Percentiles rank a stretch among this genome's conserved stretches.
Evolutionary conservation across 805 yeast species (phyloP).

Genomic region (Jamesozyma gamospora): DNA sequence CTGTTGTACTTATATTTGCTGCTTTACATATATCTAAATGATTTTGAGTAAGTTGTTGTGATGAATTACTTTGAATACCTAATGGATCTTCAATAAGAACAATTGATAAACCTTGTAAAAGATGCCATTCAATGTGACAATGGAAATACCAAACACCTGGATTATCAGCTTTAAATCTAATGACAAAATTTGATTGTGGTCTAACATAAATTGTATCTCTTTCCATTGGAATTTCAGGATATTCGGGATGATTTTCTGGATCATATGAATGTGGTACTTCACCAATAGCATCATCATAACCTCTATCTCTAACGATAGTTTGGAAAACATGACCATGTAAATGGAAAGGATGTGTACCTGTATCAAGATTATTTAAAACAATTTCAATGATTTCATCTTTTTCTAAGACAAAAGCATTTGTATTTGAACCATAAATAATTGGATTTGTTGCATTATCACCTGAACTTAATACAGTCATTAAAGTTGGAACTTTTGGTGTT

Average conservation of each 20-base stretch:
- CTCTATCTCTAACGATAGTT: constrained; percentile 60
- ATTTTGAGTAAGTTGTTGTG: constrained; percentile 52
- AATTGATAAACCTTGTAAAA: constrained; percentile 85
- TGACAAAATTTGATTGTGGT: constrained; percentile 76
- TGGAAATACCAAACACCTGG: constrained; percentile 99
- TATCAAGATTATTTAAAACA: constrained; percentile 74
- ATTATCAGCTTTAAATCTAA: constrained; percentile 84
- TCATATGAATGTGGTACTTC: constrained; percentile 49
- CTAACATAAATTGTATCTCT: constrained; percentile 76
- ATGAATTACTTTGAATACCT: constrained; percentile 42
- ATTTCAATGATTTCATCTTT: constrained; percentile 56
- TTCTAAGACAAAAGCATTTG: constrained; percentile 60
- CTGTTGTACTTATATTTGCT: constrained; percentile 43
- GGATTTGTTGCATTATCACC: constrained; percentile 48
- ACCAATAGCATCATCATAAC: constrained; percentile 41
- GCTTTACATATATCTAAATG: constrained; percentile 52
- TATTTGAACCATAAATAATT: constrained; percentile 63
- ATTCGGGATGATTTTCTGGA: constrained; percentile 37
- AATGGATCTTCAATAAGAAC: constrained; percentile 76
- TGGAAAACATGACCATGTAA: constrained; percentile 87
- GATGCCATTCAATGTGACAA: constrained; percentile 98
- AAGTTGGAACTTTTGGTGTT: constrained; percentile 76
- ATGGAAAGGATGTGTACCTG: constrained; percentile 97
- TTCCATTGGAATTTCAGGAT: constrained; percentile 68
- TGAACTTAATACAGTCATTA: constrained; percentile 68